These are phyloP conservation scores for Nigrospora oryzae DNA, from an alignment of 2,329 filamentous ascomycete genomes.

Conservation along the genomic window DNA sequence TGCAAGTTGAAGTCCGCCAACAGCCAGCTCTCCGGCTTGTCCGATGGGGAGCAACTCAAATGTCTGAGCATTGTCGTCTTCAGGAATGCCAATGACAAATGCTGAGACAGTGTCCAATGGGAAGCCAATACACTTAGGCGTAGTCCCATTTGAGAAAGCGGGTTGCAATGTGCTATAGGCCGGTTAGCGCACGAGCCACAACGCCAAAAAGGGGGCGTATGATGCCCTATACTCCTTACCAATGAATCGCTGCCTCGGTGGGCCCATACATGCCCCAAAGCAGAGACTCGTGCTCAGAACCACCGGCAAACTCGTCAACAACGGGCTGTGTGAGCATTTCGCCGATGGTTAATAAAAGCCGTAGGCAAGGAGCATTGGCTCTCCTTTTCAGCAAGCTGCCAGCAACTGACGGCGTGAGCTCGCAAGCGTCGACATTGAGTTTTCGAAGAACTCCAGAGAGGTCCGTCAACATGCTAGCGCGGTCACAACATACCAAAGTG, in stretches of 20 bases:
- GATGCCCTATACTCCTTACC: slow-evolving; percentile 25
- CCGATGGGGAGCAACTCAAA: slow-evolving; percentile 54
- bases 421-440: slow-evolving; percentile 71
- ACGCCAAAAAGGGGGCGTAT: too few species aligned
- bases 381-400: slow-evolving; percentile 66
- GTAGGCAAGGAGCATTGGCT: slow-evolving; percentile 56
- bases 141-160: slow-evolving; percentile 43
- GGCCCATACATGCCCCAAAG: slow-evolving; percentile 93
- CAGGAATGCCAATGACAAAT: slow-evolving; percentile 52
- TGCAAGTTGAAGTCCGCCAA: slow-evolving; percentile 75
- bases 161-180: slow-evolving; percentile 57
- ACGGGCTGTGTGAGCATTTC: slow-evolving; percentile 82
- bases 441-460: slow-evolving; percentile 57
- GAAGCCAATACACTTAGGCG: slow-evolving; percentile 62
- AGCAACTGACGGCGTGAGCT: slow-evolving; percentile 82
- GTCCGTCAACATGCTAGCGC: slow-evolving; percentile 65
- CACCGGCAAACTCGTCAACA: slow-evolving; percentile 69
- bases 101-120: slow-evolving; percentile 76
- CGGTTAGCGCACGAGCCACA: background rate
- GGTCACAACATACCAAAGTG: slow-evolving; percentile 65
- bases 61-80: slow-evolving; percentile 15
- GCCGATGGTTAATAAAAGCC: slow-evolving; percentile 74
- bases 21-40: slow-evolving; percentile 67
- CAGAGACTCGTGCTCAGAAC: slow-evolving; percentile 44
- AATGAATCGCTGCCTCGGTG: slow-evolving; percentile 88